phyloP scores from a whole-genome alignment of 495 filamentous ascomycete species.

The Tuber microsphaerosporum region DNA sequence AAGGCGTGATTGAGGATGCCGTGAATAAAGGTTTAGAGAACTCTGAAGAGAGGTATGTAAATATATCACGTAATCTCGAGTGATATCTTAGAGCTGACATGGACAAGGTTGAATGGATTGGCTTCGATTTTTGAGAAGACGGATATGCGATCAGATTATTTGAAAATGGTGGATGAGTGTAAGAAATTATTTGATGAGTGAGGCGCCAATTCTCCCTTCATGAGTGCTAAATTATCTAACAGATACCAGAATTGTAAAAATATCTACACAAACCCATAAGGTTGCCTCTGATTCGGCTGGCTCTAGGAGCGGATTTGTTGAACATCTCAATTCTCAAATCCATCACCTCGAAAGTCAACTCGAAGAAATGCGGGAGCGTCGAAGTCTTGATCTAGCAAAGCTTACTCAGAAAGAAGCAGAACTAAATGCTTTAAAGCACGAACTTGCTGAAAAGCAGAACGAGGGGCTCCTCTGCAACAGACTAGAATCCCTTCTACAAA shows the following conservation, averaged over 20 bases:
- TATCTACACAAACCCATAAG: not conserved
- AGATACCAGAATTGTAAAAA: not conserved
- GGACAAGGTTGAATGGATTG: not conserved
- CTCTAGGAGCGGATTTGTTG: not conserved
- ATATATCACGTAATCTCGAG: not conserved
- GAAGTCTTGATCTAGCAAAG: conserved; percentile 5
- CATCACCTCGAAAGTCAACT: not conserved
- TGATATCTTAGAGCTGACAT: not conserved
- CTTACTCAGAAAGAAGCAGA: conserved; percentile 16
- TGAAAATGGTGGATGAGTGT: not conserved
- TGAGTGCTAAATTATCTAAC: not conserved
- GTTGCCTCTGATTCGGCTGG: not conserved
- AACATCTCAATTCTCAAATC: not conserved
- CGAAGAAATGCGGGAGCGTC: not conserved
- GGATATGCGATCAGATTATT: not conserved
- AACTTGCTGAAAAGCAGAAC: not conserved
- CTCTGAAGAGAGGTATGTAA: not conserved
- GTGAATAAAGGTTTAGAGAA: not conserved
- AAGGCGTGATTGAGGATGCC: not conserved
- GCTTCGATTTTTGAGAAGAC: not conserved
- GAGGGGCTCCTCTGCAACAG: not conserved
- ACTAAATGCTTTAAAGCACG: conserved; percentile 14
- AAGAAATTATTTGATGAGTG: conserved; percentile 2
- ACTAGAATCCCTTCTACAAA: not conserved
- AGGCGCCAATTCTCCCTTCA: not conserved